A percentile compares a stretch with the other conserved stretches of the same genome.
Evolutionary conservation across 1,284 basidiomycete species (phyloP).

Genomic region (Leccinum subspadiceum): DNA sequence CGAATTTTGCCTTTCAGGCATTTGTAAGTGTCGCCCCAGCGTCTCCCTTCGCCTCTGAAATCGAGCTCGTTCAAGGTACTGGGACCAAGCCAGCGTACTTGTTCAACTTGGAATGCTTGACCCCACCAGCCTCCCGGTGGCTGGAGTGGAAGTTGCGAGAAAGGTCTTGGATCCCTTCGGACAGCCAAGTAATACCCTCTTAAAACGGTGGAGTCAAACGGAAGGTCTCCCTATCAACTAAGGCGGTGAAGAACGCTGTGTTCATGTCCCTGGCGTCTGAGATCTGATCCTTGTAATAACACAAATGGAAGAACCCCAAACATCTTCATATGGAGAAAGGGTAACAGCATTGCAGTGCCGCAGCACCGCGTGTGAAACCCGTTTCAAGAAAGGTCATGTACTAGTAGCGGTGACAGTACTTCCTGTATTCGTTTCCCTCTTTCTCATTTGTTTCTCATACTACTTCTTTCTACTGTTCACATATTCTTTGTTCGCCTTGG

Average conservation of each 20-base stretch:
- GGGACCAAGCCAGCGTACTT: conserved; percentile 48
- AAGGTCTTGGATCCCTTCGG: conserved; percentile 46
- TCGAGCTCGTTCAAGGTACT: conserved; percentile 36
- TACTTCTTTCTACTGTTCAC: not conserved
- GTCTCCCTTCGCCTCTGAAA: not conserved
- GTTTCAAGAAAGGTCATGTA: not conserved
- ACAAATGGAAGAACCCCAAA: not conserved
- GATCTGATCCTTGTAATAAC: not conserved
- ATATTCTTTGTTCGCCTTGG: conserved; percentile 9
- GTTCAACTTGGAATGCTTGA: conserved; percentile 42
- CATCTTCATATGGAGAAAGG: not conserved
- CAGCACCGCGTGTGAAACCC: conserved; percentile 23
- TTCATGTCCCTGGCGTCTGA: not conserved
- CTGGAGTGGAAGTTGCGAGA: conserved; percentile 39
- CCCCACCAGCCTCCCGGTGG: conserved; percentile 35
- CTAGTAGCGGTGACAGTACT: not conserved
- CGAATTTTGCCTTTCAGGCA: conserved; percentile 16
- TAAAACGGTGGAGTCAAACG: conserved; percentile 41
- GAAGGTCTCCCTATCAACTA: conserved; percentile 35
- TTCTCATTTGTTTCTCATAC: not conserved
- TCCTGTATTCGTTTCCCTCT: not conserved
- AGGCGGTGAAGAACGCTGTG: not conserved
- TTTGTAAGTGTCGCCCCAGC: conserved; percentile 16
- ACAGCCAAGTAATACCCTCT: conserved; percentile 39
- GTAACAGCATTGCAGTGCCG: not conserved